Evolutionary conservation across 1,284 basidiomycete genomes (phyloP), one percentile per base, ranked within the genome.

Genomic region (Calocybe gambosa): DNA sequence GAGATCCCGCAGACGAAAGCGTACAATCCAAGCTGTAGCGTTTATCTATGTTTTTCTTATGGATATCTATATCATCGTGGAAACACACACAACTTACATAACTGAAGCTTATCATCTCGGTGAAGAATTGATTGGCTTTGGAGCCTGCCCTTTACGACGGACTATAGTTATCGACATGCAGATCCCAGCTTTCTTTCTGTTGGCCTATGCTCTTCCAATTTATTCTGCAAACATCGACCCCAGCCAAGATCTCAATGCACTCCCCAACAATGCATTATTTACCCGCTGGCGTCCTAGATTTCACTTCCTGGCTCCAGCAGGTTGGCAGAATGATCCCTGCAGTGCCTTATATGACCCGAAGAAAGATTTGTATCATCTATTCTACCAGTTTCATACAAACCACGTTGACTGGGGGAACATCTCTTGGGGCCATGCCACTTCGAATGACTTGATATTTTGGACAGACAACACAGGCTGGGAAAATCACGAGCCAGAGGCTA

Each of bases 21-120:
- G 15, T 63, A 43, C 58, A 57, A 37, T 54, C 61, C 23, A 69
- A 66, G 50, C 60, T 70, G 15, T 71, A 42, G 62, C 29, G 39
- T 28, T 42, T 18, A 29, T 42, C 8, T 23, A 31, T 23, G 19
- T 42, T 9, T 16, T 37, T 19, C n/a, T n/a, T 21, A 37, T 31
- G 31, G n/a, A 16, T 34, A 34, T 34, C 7, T 34, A 34, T 16
- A 3, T 31, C 29, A 13, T 31, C 29, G 3, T 6, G 25, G 9
- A 5, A 10, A 29, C 10, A 5, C 8, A 13, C 28, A 5, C 4
- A 3, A 23, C 21, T 23, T 23, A 23, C 21, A 23, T 23, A 23
- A 23, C 21, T 7, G 7, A 7, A n/a, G n/a, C n/a, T 7, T 23
- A 23, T 23, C 21, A n/a, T 23, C 21, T 4, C 21, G 7, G 21